phyloP scores from a whole-genome alignment of 1,284 basidiomycete species.

The Bondarzewia mesenterica region DNA sequence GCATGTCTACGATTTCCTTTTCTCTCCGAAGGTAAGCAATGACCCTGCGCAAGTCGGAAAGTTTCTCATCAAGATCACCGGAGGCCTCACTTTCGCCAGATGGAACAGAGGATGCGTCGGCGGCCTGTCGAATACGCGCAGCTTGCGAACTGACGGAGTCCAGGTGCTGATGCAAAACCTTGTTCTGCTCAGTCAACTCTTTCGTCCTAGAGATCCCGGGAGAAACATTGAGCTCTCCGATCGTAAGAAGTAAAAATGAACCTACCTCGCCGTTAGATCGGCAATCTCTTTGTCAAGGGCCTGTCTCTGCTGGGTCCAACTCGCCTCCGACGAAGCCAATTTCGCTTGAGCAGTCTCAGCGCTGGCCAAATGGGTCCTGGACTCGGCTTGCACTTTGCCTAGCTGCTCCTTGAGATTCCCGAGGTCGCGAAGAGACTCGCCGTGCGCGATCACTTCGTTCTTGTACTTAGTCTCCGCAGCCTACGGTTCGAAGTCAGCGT shows the following conservation, averaged over 20 bases:
- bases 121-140: constrained; percentile 64
- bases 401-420: constrained; percentile 62
- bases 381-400: constrained; percentile 35
- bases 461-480: constrained; percentile 78
- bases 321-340: constrained; percentile 58
- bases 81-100: constrained; percentile 34
- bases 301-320: constrained; percentile 75
- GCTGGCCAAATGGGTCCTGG: constrained; percentile 48
- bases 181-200: constrained; percentile 74
- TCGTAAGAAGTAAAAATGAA: neutral
- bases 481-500: no score
- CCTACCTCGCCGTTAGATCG: constrained; percentile 62
- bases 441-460: constrained; percentile 76
- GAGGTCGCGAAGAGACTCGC: constrained; percentile 70
- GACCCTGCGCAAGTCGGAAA: constrained; percentile 72
- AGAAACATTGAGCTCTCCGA: neutral
- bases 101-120: constrained; percentile 38
- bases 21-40: constrained; percentile 81
- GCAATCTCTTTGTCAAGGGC: constrained; percentile 70
- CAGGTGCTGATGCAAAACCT: constrained; percentile 75
- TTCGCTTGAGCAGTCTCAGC: constrained; percentile 74
- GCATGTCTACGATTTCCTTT: constrained; percentile 86
- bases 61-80: constrained; percentile 48
- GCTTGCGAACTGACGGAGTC: constrained; percentile 83
- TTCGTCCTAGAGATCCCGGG: constrained; percentile 37